A percentile compares a stretch with the other conserved stretches of the same genome.
Conservation (phyloP, 1,139 yeast genomes). For the Debaryomyces coudertii region DNA sequence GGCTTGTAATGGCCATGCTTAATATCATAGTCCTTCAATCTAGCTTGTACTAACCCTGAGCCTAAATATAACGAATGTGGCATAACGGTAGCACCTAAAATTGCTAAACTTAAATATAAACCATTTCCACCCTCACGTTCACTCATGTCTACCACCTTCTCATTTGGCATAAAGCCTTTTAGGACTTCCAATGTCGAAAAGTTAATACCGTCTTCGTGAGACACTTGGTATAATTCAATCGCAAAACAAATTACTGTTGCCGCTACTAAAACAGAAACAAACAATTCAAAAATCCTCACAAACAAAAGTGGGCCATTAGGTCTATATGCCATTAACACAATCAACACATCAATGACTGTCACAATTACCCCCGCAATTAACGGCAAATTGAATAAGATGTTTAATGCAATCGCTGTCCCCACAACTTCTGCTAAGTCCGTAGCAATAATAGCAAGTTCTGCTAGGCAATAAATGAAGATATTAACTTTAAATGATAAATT, state of each 20-base stretch:
- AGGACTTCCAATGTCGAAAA: constrained; percentile 59
- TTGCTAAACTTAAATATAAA: constrained; percentile 82
- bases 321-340: constrained; percentile 83
- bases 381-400: constrained; percentile 79
- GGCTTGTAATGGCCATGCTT: constrained; percentile 58
- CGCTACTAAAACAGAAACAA: constrained; percentile 74
- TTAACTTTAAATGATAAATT: constrained; percentile 69
- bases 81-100: constrained; percentile 97
- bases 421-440: constrained; percentile 94
- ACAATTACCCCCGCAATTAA: constrained; percentile 75
- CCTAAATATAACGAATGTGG: constrained; percentile 94
- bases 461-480: constrained; percentile 64
- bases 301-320: constrained; percentile 85
- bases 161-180: constrained; percentile 79
- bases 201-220: constrained; percentile 52
- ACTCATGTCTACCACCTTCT: constrained; percentile 58
- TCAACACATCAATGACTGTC: constrained; percentile 81
- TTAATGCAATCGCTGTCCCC: constrained; percentile 88
- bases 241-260: constrained; percentile 87
- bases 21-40: constrained; percentile 79
- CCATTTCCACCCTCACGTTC: constrained; percentile 71
- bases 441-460: constrained; percentile 88
- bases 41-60: constrained; percentile 88
- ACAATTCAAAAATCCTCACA: constrained; percentile 79
- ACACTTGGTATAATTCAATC: constrained; percentile 71